Evolutionary conservation across 73 alveolate species (phyloP).

Genomic region (Vitrella brassicaformis): DNA sequence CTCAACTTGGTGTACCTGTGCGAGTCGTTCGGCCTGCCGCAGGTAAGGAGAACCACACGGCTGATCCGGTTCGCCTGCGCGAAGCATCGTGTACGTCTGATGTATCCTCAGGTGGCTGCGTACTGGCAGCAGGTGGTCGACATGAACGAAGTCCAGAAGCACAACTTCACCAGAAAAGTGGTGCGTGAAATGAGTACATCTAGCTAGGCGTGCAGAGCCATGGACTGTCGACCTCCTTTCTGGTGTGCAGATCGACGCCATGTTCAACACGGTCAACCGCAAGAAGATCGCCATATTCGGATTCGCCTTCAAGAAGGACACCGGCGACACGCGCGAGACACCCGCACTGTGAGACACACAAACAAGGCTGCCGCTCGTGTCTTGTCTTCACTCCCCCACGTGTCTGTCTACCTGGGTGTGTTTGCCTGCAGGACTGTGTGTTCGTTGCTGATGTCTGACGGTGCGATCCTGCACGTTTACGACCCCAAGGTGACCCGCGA

Average conservation of each 20-base stretch:
- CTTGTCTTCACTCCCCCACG: no score
- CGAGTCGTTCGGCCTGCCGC: constrained; percentile 53
- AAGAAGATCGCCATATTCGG: constrained; percentile 56
- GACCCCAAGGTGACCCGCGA: constrained; percentile 57
- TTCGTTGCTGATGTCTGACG: constrained; percentile 30
- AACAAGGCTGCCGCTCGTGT: no score
- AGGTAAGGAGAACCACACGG: no score
- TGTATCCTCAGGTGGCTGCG: constrained; percentile 58
- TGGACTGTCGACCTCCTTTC: no score
- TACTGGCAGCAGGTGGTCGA: constrained; percentile 70
- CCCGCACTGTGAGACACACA: no score
- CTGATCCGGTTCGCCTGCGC: no score
- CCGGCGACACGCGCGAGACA: constrained; percentile 62
- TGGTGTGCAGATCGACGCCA: no score
- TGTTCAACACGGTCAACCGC: constrained; percentile 31
- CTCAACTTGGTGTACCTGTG: constrained; percentile 56
- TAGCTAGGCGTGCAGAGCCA: no score
- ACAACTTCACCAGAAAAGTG: constrained; percentile 41
- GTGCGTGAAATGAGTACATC: background rate
- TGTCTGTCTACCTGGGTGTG: no score
- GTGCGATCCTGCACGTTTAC: constrained; percentile 45
- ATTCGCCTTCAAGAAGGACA: constrained; percentile 64
- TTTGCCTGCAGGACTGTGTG: constrained; percentile 6
- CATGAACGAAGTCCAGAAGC: constrained; percentile 64
- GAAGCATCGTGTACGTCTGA: no score